Evolutionary conservation across 352 stramenopile species (phyloP).

Genomic region (Phytophthora hibernalis): DNA sequence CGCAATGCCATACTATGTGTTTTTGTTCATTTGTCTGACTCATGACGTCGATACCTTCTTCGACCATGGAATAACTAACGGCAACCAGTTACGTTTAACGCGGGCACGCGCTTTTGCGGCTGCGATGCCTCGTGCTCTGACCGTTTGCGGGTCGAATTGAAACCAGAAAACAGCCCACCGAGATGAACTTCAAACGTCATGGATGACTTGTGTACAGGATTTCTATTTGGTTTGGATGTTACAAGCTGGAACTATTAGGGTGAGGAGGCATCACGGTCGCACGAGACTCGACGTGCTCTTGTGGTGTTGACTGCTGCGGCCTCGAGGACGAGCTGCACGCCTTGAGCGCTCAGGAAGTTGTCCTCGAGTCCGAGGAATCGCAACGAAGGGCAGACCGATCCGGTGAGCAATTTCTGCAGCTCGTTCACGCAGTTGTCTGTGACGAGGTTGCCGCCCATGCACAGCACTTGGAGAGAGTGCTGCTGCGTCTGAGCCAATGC

Average conservation of each 20-base stretch:
- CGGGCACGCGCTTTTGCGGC: not conserved
- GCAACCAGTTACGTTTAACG: slow-evolving; percentile 4
- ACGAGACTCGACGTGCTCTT: slow-evolving; percentile 59
- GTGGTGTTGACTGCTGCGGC: slow-evolving; percentile 49
- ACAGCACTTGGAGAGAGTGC: slow-evolving; percentile 66
- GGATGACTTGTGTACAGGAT: slow-evolving; percentile 21
- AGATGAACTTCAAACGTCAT: slow-evolving; percentile 21
- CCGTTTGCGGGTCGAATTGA: slow-evolving; percentile 11
- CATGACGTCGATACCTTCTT: not conserved
- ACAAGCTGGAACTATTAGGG: slow-evolving; percentile 29
- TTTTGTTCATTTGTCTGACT: not conserved
- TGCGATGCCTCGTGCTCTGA: slow-evolving; percentile 1
- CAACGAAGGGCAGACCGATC: slow-evolving; percentile 50
- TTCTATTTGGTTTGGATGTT: slow-evolving; percentile 25
- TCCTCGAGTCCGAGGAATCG: slow-evolving; percentile 82
- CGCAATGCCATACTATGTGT: slow-evolving; percentile 9
- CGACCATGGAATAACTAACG: not conserved
- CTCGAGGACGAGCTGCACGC: slow-evolving; percentile 71
- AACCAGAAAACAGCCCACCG: not conserved
- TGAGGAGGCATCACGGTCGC: slow-evolving; percentile 34
- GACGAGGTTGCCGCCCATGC: slow-evolving; percentile 83
- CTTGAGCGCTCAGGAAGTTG: slow-evolving; percentile 76
- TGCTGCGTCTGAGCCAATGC: slow-evolving; percentile 35
- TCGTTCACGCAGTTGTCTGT: slow-evolving; percentile 76
- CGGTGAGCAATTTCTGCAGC: slow-evolving; percentile 49